Evolutionary conservation across 352 stramenopile species (phyloP), one percentile per base, ranked within the genome.

Genomic region (Pythium volutum): DNA sequence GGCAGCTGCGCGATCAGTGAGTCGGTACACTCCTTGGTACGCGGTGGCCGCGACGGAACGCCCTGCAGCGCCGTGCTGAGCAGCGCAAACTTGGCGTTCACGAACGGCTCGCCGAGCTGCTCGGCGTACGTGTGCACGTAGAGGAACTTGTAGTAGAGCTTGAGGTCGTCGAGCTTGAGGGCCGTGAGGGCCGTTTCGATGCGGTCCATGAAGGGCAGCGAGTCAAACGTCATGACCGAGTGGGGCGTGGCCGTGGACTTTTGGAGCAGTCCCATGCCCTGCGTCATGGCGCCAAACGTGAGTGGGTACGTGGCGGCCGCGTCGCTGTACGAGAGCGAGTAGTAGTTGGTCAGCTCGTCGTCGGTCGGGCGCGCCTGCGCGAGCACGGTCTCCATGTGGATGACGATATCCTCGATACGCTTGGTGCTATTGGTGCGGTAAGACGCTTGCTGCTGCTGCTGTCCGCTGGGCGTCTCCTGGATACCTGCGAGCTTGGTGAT

Each of bases 31-130:
- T 39, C 48, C 29, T 88, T 90, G 64, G 79, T 74, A 15, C 87
- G 72, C 39, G 77, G 43, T 20, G 87, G 86, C 22, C 76, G 81
- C 51, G 66, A 69, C 42, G 87, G 54, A 33, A 82, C 79, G 16
- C 91, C 88, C 1, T 75, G 74, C 36, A 98, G 70, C 20, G 63
- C 76, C 26, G 66, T 68, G 63, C 81, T 69, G 58, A 93, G 96
- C 65, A 98, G 97, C 10, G 94, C 66, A 69, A 98, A 97, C 46
- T 86, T 77, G 9, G 84, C 87, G 15, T 93, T 57, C 20, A 93
- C 74, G 60, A 97, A 97, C 10, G 66, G 36, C 29, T 84, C 49
- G 55, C 70, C 75, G 29, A 90, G 49, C 41, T 70, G 74, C 1
- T 59, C 51, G 15, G 72, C 62, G 43, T 70, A 72, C 45, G 66